Conservation (phyloP, 208 protist species). For the Ichthyophonus hoferi region DNA sequence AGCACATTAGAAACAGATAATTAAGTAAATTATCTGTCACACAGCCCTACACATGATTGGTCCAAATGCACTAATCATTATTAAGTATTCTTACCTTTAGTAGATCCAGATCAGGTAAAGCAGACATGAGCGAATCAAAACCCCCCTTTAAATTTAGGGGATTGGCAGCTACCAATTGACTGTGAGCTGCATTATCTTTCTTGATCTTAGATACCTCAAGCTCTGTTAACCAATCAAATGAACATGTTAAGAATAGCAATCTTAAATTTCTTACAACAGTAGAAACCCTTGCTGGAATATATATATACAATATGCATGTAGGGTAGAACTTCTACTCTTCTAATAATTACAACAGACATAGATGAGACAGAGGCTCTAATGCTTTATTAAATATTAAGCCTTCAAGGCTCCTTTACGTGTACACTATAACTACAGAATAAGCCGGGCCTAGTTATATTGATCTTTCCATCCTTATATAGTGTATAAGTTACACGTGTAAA, state of each 20-base stretch:
- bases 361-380: background rate
- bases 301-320: background rate
- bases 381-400: background rate
- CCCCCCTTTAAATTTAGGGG: background rate
- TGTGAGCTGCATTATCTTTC: background rate
- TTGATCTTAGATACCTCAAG: background rate
- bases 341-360: background rate
- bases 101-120: background rate
- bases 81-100: background rate
- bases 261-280: too few species aligned
- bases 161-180: background rate
- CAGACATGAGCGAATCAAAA: background rate
- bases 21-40: too few species aligned
- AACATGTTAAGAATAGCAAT: too few species aligned
- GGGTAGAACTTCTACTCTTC: background rate
- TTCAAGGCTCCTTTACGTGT: background rate
- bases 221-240: background rate
- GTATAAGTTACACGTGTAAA: too few species aligned
- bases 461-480: too few species aligned
- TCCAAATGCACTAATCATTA: too few species aligned
- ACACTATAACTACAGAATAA: too few species aligned
- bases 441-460: too few species aligned
- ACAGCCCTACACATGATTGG: too few species aligned
- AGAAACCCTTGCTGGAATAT: too few species aligned
- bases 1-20: too few species aligned